Evolutionary conservation across 768 basidiomycete species (phyloP).

Genomic region (Floccularia luteovirens): DNA sequence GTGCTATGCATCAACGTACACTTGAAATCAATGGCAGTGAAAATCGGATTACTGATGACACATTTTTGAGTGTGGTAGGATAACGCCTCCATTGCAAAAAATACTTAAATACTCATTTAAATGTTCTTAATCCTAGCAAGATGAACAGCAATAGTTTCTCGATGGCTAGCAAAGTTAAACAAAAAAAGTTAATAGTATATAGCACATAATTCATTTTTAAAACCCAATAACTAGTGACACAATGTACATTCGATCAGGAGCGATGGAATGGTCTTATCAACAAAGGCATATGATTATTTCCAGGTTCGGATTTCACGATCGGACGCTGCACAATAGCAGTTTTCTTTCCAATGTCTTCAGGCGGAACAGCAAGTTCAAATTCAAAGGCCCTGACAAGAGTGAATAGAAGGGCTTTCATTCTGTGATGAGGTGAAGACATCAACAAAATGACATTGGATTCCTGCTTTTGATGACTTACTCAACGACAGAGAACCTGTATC

Average conservation of each 20-base stretch:
- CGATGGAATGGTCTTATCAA: conserved; percentile 19
- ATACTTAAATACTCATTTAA: too few relatives aligned
- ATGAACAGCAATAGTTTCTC: too few relatives aligned
- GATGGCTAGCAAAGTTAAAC: too few relatives aligned
- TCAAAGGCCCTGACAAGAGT: conserved; percentile 29
- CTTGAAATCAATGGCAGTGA: too few relatives aligned
- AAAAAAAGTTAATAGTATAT: too few relatives aligned
- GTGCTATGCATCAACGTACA: too few relatives aligned
- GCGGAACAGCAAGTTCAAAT: conserved; percentile 40
- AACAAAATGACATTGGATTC: not conserved
- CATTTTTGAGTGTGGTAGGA: too few relatives aligned
- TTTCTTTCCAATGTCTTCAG: conserved; percentile 23
- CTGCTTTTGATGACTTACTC: conserved; percentile 32
- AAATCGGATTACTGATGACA: too few relatives aligned
- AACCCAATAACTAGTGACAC: too few relatives aligned
- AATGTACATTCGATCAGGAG: not conserved
- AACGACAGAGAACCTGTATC: conserved; percentile 54
- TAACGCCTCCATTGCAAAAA: too few relatives aligned
- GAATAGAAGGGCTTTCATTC: conserved; percentile 23
- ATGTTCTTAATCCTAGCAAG: too few relatives aligned
- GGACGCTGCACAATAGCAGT: conserved; percentile 35
- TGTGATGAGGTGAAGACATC: conserved; percentile 4
- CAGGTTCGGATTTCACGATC: conserved; percentile 31
- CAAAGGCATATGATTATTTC: conserved; percentile 38
- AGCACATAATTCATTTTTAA: too few relatives aligned